These are phyloP conservation scores for Besnoitia besnoiti DNA, from an alignment of 169 alveolate genomes.

Conservation along the genomic window DNA sequence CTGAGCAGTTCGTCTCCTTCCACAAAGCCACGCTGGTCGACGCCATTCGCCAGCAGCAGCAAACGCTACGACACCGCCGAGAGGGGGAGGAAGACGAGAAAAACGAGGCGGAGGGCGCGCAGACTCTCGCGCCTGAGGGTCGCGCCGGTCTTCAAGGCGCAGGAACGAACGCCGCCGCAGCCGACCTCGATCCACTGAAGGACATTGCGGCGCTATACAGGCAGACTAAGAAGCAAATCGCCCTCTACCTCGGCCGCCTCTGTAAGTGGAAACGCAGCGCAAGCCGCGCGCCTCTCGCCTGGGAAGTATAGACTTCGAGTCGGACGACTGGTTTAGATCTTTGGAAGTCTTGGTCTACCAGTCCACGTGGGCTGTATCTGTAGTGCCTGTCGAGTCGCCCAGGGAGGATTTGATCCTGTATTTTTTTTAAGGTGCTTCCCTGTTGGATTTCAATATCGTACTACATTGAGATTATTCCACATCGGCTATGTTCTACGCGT, in stretches of 20 bases:
- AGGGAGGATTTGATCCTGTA: too few species aligned
- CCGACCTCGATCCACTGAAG: conserved; percentile 38
- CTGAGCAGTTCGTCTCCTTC: conserved; percentile 19
- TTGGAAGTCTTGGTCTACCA: too few species aligned
- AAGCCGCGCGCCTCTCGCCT: too few species aligned
- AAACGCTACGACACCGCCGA: conserved; percentile 34
- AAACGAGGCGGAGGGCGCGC: background rate
- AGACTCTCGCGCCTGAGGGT: background rate
- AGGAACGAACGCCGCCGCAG: background rate
- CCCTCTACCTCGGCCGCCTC: conserved; percentile 30
- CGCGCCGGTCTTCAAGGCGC: too few species aligned
- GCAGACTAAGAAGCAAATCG: conserved; percentile 57
- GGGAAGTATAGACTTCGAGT: too few species aligned
- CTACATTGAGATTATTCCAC: too few species aligned
- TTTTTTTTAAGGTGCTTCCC: too few species aligned
- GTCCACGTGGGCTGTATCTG: too few species aligned
- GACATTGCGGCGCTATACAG: conserved; percentile 54
- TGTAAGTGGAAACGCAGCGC: conserved; percentile 27
- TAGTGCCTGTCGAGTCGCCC: too few species aligned
- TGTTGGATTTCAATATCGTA: too few species aligned
- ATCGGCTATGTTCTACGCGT: too few species aligned
- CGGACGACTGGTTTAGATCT: too few species aligned
- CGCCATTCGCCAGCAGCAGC: conserved; percentile 64
- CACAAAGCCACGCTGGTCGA: conserved; percentile 38
- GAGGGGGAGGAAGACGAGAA: background rate